These are phyloP conservation scores for Lactifluus pinguis DNA, from an alignment of 768 basidiomycete genomes.

Conservation along the genomic window DNA sequence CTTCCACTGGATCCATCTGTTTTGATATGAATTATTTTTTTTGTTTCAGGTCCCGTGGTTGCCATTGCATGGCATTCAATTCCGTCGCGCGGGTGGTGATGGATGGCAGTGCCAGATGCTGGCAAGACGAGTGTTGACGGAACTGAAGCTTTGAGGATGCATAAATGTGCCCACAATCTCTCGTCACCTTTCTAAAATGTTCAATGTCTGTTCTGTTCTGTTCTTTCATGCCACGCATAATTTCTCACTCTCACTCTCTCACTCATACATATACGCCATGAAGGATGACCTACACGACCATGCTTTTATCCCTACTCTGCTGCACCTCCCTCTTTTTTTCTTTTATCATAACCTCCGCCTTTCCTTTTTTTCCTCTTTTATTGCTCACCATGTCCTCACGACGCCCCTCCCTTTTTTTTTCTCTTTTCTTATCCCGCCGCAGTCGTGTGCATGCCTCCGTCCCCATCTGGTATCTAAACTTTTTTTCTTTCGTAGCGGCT, in stretches of 20 bases:
- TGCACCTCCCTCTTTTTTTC: no score
- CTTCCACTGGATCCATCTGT: no score
- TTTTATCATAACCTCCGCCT: no score
- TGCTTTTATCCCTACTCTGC: no score
- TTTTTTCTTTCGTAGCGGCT: neutral
- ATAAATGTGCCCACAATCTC: neutral
- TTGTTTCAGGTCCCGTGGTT: no score
- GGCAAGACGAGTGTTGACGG: conserved; percentile 77
- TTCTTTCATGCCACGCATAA: no score
- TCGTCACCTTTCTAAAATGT: neutral
- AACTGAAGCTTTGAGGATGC: conserved; percentile 60
- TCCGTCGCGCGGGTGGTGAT: conserved; percentile 81
- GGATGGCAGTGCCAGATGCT: conserved; percentile 98
- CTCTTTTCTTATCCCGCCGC: neutral
- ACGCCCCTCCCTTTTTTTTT: neutral
- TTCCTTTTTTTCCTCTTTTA: no score
- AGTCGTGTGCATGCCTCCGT: neutral
- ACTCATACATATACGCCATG: neutral
- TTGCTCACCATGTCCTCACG: no score
- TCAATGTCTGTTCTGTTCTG: no score
- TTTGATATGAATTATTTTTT: no score
- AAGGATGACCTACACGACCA: neutral
- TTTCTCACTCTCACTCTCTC: neutral
- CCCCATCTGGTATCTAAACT: conserved; percentile 11
- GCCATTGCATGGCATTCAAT: conserved; percentile 95